These are phyloP conservation scores for Peziza echinospora DNA, from an alignment of 495 filamentous ascomycete species.

Conservation along the genomic window DNA sequence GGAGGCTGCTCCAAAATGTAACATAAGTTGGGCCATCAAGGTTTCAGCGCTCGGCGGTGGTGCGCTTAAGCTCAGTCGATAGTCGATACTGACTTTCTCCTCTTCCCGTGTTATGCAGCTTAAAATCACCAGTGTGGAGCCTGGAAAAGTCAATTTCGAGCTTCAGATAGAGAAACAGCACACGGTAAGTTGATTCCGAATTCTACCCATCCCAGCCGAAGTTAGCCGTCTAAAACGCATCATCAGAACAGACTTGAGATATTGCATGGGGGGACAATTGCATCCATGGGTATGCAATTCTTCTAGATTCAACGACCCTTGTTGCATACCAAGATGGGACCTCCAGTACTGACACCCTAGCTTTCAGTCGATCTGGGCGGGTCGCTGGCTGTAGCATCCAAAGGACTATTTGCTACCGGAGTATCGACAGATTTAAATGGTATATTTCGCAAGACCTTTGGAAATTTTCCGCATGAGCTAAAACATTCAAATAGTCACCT, in stretches of 20 bases:
- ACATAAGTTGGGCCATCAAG: no score
- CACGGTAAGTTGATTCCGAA: conserved; percentile 43
- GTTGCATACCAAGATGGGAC: no score
- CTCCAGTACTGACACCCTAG: no score
- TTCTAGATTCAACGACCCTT: no score
- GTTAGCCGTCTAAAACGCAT: no score
- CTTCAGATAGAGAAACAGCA: conserved; percentile 70
- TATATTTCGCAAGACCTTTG: conserved; percentile 19
- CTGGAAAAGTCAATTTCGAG: conserved; percentile 69
- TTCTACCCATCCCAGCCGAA: no score
- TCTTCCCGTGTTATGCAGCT: conserved; percentile 34
- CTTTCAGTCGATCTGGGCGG: conserved; percentile 79
- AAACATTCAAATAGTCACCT: no score
- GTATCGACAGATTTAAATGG: conserved; percentile 85
- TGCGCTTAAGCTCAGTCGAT: no score
- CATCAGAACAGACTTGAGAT: conserved; percentile 67
- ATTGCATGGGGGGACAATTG: conserved; percentile 86
- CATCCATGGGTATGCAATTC: conserved; percentile 54
- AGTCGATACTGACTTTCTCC: no score
- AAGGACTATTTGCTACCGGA: conserved; percentile 68
- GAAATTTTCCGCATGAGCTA: no score
- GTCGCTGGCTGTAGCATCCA: conserved; percentile 78
- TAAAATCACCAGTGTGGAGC: conserved; percentile 49
- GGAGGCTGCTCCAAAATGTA: no score
- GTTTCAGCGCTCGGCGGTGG: no score